Evolutionary conservation across 2,329 filamentous ascomycete genomes (phyloP).

Genomic region (Massarina eburnea): DNA sequence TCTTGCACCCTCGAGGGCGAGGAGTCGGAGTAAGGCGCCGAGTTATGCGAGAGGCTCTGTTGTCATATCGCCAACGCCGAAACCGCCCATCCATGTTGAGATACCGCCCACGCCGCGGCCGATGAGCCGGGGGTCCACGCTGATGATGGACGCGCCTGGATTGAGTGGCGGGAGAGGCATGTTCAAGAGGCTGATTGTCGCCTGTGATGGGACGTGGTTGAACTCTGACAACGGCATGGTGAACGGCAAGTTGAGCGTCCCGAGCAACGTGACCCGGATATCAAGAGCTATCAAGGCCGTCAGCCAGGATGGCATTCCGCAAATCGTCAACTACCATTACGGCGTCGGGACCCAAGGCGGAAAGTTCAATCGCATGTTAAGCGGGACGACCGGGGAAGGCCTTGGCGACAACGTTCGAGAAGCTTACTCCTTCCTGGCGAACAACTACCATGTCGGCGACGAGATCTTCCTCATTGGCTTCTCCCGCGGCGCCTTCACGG

Average conservation of each 20-base stretch:
- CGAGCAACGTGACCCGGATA: slow-evolving; percentile 54
- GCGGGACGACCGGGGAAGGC: slow-evolving; percentile 48
- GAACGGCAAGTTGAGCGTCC: slow-evolving; percentile 47
- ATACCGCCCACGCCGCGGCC: slow-evolving; percentile 21
- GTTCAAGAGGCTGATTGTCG: slow-evolving; percentile 45
- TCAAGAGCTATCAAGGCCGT: slow-evolving; percentile 52
- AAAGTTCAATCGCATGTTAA: slow-evolving; percentile 45
- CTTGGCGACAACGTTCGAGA: slow-evolving; percentile 52
- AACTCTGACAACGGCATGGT: slow-evolving; percentile 51
- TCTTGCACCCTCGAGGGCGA: slow-evolving; percentile 27
- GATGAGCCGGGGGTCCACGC: slow-evolving; percentile 24
- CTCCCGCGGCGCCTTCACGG: slow-evolving; percentile 52
- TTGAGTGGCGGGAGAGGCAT: slow-evolving; percentile 40
- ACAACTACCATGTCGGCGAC: slow-evolving; percentile 55
- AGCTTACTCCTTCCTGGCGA: slow-evolving; percentile 54
- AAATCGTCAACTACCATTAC: slow-evolving; percentile 55
- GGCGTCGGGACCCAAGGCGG: slow-evolving; percentile 51
- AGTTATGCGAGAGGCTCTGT: slow-evolving; percentile 23
- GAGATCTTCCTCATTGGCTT: slow-evolving; percentile 53
- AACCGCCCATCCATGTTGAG: slow-evolving; percentile 32
- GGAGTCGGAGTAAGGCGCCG: slow-evolving; percentile 34
- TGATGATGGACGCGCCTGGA: slow-evolving; percentile 30
- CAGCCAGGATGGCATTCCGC: slow-evolving; percentile 51
- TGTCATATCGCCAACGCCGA: slow-evolving; percentile 25
- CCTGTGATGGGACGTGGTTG: slow-evolving; percentile 51